phyloP scores from a whole-genome alignment of 768 basidiomycete genomes.

The Rhodotorula sphaerocarpa region DNA sequence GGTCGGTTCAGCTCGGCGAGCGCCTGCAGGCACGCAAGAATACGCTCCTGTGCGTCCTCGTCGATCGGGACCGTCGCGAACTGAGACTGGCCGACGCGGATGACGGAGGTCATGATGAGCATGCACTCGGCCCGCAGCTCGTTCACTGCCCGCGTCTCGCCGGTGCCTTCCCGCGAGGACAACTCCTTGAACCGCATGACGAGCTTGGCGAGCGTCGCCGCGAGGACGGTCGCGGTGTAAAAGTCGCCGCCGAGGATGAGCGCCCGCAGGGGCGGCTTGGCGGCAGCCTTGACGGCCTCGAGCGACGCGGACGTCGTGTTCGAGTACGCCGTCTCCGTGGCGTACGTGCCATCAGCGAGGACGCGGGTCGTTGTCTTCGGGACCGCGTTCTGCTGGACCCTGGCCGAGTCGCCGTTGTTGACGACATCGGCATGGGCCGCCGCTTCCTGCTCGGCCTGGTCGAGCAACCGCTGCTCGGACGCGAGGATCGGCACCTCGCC shows the following conservation, averaged over 20 bases:
- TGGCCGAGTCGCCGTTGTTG: constrained; percentile 43
- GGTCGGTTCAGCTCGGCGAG: constrained; percentile 57
- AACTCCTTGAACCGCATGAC: constrained; percentile 64
- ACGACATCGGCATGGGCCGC: constrained; percentile 42
- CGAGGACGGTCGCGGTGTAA: constrained; percentile 88
- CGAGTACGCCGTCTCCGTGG: constrained; percentile 85
- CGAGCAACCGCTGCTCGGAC: constrained; percentile 67
- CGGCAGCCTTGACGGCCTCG: constrained; percentile 74
- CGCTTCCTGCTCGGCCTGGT: constrained; percentile 61
- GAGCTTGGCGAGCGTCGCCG: constrained; percentile 80
- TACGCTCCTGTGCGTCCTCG: constrained; percentile 92
- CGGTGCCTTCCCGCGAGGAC: constrained; percentile 1
- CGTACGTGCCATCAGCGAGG: constrained; percentile 93
- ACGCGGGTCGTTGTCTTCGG: constrained; percentile 57
- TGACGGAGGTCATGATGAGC: constrained; percentile 94
- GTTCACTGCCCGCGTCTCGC: constrained; percentile 52
- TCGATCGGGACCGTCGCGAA: constrained; percentile 91
- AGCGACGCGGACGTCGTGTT: constrained; percentile 50
- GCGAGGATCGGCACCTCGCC: constrained; percentile 98
- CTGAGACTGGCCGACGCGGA: constrained; percentile 94
- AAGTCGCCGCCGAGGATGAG: constrained; percentile 91
- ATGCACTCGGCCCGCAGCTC: constrained; percentile 86
- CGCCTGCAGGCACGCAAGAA: constrained; percentile 91
- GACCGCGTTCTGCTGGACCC: constrained; percentile 48
- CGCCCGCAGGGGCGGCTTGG: constrained; percentile 84